A percentile compares a stretch with the other conserved stretches of the same genome.
phyloP scores from a whole-genome alignment of 306 rosid species.

The Senna siamea region DNA sequence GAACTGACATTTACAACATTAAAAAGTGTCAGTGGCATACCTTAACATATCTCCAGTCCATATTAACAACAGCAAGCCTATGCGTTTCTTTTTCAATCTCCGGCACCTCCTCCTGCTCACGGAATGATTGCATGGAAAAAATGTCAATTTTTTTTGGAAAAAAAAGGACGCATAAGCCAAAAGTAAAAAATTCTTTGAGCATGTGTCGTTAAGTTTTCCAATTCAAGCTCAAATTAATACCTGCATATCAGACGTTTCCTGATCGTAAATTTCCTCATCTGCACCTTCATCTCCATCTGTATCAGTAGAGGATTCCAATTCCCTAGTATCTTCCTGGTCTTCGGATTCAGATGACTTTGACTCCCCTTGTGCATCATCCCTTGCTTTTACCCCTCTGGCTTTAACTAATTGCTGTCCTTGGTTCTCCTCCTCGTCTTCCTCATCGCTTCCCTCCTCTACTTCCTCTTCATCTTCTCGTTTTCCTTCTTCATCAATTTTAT shows the following conservation, averaged over 20 bases:
- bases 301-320: constrained; percentile 5
- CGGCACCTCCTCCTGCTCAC: constrained; percentile 24
- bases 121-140: no score
- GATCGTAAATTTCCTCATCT: neutral
- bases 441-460: constrained; percentile 37
- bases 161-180: no score
- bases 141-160: no score
- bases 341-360: constrained; percentile 7
- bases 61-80: constrained; percentile 57
- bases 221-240: neutral
- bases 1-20: no score
- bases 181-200: neutral
- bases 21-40: constrained; percentile 46
- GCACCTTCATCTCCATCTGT: constrained; percentile 13
- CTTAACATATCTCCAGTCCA: constrained; percentile 92
- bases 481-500: constrained; percentile 50
- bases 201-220: no score
- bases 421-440: constrained; percentile 38
- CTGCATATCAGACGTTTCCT: neutral
- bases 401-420: constrained; percentile 34
- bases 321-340: neutral
- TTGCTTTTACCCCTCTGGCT: neutral
- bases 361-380: neutral
- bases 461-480: constrained; percentile 22
- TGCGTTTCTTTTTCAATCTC: constrained; percentile 6